Evolutionary conservation across 2,329 filamentous ascomycete species (phyloP).

Genomic region (Fusarium mexicanum): DNA sequence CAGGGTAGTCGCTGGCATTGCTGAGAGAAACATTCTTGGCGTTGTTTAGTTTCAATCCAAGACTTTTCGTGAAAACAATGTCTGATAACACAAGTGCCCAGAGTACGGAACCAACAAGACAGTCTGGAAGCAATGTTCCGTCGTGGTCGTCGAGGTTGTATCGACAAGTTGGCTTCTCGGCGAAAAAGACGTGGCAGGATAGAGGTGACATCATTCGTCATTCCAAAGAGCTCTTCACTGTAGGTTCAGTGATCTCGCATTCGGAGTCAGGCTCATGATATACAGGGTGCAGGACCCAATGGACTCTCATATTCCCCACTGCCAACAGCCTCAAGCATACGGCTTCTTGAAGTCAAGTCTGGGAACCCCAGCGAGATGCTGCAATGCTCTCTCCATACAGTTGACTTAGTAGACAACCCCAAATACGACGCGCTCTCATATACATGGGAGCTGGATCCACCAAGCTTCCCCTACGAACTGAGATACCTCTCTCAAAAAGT

Average conservation of each 20-base stretch:
- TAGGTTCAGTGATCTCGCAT: not conserved
- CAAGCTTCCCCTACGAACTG: not conserved
- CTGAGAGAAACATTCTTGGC: not conserved
- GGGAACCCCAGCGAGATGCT: not conserved
- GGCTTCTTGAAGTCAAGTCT: not conserved
- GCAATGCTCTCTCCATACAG: not conserved
- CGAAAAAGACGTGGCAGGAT: not conserved
- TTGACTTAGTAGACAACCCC: not conserved
- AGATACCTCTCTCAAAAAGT: not conserved
- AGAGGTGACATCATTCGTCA: not conserved
- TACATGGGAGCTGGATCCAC: not conserved
- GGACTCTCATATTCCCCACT: not conserved
- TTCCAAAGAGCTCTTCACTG: not conserved
- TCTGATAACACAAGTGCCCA: too few relatives aligned
- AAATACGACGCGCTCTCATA: not conserved
- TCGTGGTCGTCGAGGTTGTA: not conserved
- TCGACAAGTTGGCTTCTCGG: not conserved
- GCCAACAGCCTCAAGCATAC: not conserved
- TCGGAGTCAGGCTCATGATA: accelerated
- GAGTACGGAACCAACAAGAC: too few relatives aligned
- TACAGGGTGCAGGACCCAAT: not conserved
- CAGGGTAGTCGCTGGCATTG: not conserved
- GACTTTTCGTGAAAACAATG: not conserved
- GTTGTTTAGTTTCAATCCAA: not conserved
- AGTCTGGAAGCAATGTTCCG: not conserved